Conservation (phyloP, 2,329 filamentous ascomycete species). For the Colletotrichum chrysophilum region DNA sequence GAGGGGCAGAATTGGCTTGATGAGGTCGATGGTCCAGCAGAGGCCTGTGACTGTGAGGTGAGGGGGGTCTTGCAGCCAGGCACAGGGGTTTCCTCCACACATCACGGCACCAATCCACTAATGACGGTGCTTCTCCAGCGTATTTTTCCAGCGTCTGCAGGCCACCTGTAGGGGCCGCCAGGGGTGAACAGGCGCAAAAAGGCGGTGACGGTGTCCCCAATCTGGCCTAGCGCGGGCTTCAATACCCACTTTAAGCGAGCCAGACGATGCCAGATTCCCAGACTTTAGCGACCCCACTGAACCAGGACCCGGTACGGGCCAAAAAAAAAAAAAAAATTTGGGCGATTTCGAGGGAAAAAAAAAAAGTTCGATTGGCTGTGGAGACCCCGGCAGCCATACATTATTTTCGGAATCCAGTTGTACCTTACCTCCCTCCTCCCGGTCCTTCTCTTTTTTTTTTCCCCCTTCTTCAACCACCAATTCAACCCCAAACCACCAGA, state of each 20-base stretch:
- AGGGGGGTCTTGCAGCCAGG: slow-evolving; percentile 6
- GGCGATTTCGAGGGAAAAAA: background rate
- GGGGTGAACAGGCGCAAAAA: slow-evolving; percentile 9
- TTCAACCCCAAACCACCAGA: slow-evolving; percentile 48
- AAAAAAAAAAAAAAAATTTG: slow-evolving; percentile 29
- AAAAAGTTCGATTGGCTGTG: slow-evolving; percentile 17
- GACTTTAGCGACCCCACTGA: background rate
- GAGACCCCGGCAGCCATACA: slow-evolving; percentile 9
- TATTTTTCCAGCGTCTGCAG: slow-evolving; percentile 8
- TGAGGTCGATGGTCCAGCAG: background rate
- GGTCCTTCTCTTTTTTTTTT: slow-evolving; percentile 27
- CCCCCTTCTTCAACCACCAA: slow-evolving; percentile 36
- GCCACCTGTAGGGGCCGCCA: background rate
- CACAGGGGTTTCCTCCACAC: slow-evolving; percentile 9
- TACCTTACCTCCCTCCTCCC: slow-evolving; percentile 26
- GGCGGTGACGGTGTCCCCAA: slow-evolving; percentile 18
- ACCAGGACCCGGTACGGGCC: slow-evolving; percentile 25
- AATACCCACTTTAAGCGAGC: slow-evolving; percentile 11
- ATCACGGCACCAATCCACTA: background rate
- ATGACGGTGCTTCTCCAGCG: slow-evolving; percentile 10
- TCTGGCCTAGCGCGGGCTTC: background rate
- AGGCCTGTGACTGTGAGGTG: background rate
- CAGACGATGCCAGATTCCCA: slow-evolving; percentile 11
- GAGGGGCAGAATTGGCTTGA: slow-evolving; percentile 11
- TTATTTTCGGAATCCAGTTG: slow-evolving; percentile 23